These are phyloP conservation scores for Stephania japonica DNA, from an alignment of 164 flowering plant species.

Conservation along the genomic window DNA sequence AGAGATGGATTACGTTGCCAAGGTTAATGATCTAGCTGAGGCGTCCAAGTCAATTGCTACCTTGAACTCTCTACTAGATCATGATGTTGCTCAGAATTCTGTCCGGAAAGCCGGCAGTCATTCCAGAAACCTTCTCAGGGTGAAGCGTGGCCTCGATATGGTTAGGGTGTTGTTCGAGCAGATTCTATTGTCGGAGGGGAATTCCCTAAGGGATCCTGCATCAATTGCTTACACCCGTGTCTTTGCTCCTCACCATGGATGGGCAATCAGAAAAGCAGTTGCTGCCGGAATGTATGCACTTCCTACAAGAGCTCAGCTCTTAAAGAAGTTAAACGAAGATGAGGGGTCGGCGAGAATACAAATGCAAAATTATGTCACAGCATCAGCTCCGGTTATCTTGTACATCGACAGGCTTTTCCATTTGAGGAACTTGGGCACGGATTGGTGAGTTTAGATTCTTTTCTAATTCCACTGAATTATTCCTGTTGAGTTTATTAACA, in stretches of 20 bases:
- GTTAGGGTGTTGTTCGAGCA: constrained; percentile 81
- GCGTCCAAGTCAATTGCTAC: constrained; percentile 63
- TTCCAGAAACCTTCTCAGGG: constrained; percentile 79
- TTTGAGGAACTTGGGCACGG: constrained; percentile 60
- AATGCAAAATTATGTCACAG: constrained; percentile 60
- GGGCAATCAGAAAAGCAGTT: constrained; percentile 78
- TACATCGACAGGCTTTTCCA: constrained; percentile 64
- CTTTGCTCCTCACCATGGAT: constrained; percentile 76
- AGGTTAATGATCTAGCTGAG: constrained; percentile 69
- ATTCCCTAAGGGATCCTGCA: constrained; percentile 69
- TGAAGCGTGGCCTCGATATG: constrained; percentile 93
- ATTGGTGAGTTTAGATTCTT: constrained; percentile 47
- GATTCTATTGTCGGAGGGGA: constrained; percentile 51
- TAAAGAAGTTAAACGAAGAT: constrained; percentile 70
- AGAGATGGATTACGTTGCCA: constrained; percentile 90
- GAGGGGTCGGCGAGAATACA: constrained; percentile 61
- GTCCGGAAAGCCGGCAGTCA: constrained; percentile 79
- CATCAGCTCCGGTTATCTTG: constrained; percentile 53
- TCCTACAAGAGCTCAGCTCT: constrained; percentile 56
- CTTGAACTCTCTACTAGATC: constrained; percentile 49
- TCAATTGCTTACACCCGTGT: constrained; percentile 63
- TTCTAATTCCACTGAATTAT: background rate
- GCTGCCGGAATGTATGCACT: constrained; percentile 84
- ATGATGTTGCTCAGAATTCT: constrained; percentile 45
- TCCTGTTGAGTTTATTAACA: background rate